Evolutionary conservation across 140 eudicot genomes (phyloP), one percentile per base, ranked within the genome.

Genomic region (Artemisia princeps): DNA sequence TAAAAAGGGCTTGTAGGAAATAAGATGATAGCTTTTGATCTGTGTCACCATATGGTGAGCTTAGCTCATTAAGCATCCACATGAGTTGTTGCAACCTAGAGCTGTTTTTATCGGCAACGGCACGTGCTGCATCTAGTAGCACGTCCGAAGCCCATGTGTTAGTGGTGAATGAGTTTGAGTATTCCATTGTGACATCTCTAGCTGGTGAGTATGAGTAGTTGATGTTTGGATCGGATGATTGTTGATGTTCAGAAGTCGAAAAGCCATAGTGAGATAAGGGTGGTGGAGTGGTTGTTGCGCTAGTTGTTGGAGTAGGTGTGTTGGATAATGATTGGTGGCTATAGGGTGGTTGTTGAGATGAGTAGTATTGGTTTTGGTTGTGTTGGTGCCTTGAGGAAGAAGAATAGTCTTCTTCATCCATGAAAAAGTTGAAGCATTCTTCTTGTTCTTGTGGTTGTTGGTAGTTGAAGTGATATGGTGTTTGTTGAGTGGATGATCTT

Each of bases 341-440:
- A 59, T 22, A 17, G 13, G 78, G 57, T 60, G 72, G 68, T 30
- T 67, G 74, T 55, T 57, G 55, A 6, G 74, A 67, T 16, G 78
- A 45, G 56, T 62, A 68, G 62, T 74, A 69, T 1, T 72, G 74
- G 3, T 60, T 63, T 2, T 61, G 82, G 16, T 53, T 74, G 60
- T 74, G 76, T 64, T 79, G 67, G 67, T 82, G 84, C 8, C 72
- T 57, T 10, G 80, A 70, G 57, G 88, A 91, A 76, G 95, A 87
- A 62, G 94, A 84, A 82, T 80, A 81, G 69, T 87, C 95, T 15
- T 90, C 95, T 63, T 91, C 95, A 83, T 91, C 97, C 97, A 91
- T 87, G 95, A 79, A 91, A 81, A 83, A 72, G 87, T 85, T 87
- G 94, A 91, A 91, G 96, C 97, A 91, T 87, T 91, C 95, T 91